A percentile compares a stretch with the other conserved stretches of the same genome.
phyloP scores from a whole-genome alignment of 1,139 yeast genomes.

The Tardiomyces digboiensis region DNA sequence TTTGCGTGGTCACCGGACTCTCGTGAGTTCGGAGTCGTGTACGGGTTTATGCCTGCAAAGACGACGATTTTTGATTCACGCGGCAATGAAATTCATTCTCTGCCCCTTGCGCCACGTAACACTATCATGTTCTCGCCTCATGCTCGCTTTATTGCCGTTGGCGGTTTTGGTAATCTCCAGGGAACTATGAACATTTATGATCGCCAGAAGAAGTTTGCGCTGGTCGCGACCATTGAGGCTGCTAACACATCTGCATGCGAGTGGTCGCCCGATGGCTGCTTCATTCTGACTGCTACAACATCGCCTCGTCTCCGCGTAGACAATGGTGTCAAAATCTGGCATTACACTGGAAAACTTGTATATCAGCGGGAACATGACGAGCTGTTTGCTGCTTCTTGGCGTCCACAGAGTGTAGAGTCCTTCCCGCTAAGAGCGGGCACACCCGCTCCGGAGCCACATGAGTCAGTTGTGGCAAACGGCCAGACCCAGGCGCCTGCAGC shows the following conservation, averaged over 20 bases:
- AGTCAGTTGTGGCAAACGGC: conserved; percentile 30
- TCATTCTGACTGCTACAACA: conserved; percentile 90
- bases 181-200: conserved; percentile 95
- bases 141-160: conserved; percentile 82
- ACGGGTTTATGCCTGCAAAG: conserved; percentile 97
- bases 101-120: conserved; percentile 86
- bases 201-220: conserved; percentile 76
- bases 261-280: conserved; percentile 99
- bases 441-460: conserved; percentile 60
- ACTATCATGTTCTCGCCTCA: conserved; percentile 91
- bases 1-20: conserved; percentile 97
- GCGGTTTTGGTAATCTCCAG: conserved; percentile 97
- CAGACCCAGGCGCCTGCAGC: conserved; percentile 11
- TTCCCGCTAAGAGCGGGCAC: conserved; percentile 47
- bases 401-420: conserved; percentile 52
- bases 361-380: conserved; percentile 75
- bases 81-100: conserved; percentile 76
- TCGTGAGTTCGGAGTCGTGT: conserved; percentile 93
- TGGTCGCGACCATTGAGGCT: conserved; percentile 79
- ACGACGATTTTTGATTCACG: conserved; percentile 93
- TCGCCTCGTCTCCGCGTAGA: conserved; percentile 96
- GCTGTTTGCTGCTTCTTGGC: conserved; percentile 77
- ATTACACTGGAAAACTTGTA: conserved; percentile 73
- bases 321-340: conserved; percentile 92
- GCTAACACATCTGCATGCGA: conserved; percentile 91